Base-by-base conservation (phyloP, 192 early-diverging fungal species). In the Mycoemilia scoparia region DNA sequence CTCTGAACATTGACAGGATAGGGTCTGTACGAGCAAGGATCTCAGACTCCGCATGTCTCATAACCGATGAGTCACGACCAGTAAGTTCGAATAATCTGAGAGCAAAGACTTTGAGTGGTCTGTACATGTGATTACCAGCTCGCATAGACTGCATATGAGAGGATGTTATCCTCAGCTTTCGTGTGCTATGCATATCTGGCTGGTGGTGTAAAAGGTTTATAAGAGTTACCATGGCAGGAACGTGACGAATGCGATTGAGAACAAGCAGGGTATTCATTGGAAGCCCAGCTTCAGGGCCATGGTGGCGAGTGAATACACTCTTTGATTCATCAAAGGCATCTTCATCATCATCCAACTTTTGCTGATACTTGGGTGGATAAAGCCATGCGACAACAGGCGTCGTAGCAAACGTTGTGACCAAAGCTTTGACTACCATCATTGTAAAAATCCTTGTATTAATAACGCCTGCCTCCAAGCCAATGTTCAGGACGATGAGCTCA, bases 401-500 rank as follows among this genome's bases (percentile, higher is more conserved):
- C 0, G 89, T 98, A 54, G 84, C 69, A 29, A 84, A 74, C 4
- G 90, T 97, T 0, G 90, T 95, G 1, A 81, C 59, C 32, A 90
- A 44, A 14, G 83, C 83, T 74, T 79, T 82, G 5, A 83, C 49
- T 23, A 86, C 71, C 67, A 77, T 76, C 51, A 86, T 70, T 13
- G 67, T 63, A 34, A 79, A 83, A 15, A 81, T 55, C 31, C 43
- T 21, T 10, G 71, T 70, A 28, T 78, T 76, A 32, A 96, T 77
- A 14, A 93, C 82, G 5, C 72, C 71, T 1, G 87, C 82, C 23
- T 82, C 60, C 39, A 79, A 63, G 7, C 91, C 89, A 38, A 96
- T 74, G 57, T 96, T 96, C 5, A 96, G 69, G 20, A 96, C 87
- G 38, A 93, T 92, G 5, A 96, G 64, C 51, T 96, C 91, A 13